Evolutionary conservation across 179 eudicot genomes (phyloP), one percentile per base, ranked within the genome.

Genomic region (Vitellaria paradoxa): DNA sequence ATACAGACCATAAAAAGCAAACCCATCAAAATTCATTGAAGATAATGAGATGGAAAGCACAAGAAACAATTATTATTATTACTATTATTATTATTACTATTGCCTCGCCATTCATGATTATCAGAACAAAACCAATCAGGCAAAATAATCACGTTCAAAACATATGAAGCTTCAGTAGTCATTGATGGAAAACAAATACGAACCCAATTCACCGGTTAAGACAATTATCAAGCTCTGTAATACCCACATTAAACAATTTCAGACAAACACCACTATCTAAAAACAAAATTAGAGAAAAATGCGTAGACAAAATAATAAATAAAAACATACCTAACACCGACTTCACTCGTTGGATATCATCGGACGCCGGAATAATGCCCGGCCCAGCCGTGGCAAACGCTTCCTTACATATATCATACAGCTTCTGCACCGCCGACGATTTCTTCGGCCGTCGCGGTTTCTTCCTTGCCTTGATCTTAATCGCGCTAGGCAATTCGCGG

Each of bases 311-410:
- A 74, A 30, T n/a, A 30, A 30, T 0, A 30, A 30, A 30, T 30
- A 30, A 30, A 5, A 73, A 53, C 85, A 67, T 86, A 92, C 98
- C 95, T 86, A 93, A 78, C 69, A 89, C 82, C 26, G 88, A 85
- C 55, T 84, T 81, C 14, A 93, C 71, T n/a, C 83, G 91, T 45
- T 87, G 76, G 18, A 93, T 79, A 57, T 87, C 86, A 1, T 78
- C 84, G 7, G 85, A 73, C 3, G 84, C 68, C 0, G 98, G 98
- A 76, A 92, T 79, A 77, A 92, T 80, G 55, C 91, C 97, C 56
- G 86, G 76, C 62, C 88, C 91, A 46, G 88, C 91, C 78, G 82
- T 70, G 10, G 88, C 91, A 74, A 93, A 93, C 8, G 90, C 86
- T 40, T 90, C 88, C 85, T 77, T 87, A 77, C 98, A 92, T 3